A percentile compares a stretch with the other conserved stretches of the same genome.
Evolutionary conservation across 148 eudicot genomes (phyloP).

Genomic region (Chenopodium suecicum): DNA sequence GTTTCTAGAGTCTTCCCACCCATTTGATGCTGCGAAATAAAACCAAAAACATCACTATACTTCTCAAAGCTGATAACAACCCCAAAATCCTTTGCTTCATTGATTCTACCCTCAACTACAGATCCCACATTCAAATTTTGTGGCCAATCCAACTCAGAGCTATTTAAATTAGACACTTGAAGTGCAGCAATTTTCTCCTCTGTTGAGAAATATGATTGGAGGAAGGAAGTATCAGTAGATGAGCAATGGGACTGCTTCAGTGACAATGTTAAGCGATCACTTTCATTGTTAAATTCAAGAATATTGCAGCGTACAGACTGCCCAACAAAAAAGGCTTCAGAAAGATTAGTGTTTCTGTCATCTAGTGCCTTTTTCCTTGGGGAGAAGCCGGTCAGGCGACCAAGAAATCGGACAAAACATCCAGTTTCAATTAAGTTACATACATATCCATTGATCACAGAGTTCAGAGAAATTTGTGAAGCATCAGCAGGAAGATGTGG

Average conservation of each 20-base stretch:
- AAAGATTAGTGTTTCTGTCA: slow-evolving; percentile 53
- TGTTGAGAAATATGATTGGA: slow-evolving; percentile 70
- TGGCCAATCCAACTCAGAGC: slow-evolving; percentile 49
- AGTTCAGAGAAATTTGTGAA: slow-evolving; percentile 49
- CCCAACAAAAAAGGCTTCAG: slow-evolving; percentile 73
- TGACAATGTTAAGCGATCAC: slow-evolving; percentile 67
- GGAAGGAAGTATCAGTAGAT: slow-evolving; percentile 75
- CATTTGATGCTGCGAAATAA: slow-evolving; percentile 72
- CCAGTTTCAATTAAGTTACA: slow-evolving; percentile 91
- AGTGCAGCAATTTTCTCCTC: slow-evolving; percentile 82
- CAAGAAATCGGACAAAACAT: slow-evolving; percentile 88
- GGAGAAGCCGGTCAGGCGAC: slow-evolving; percentile 88
- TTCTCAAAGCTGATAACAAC: slow-evolving; percentile 69
- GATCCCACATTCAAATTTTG: slow-evolving; percentile 52
- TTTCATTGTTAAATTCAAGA: slow-evolving; percentile 55
- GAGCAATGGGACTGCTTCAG: slow-evolving; percentile 84
- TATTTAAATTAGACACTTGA: slow-evolving; percentile 45
- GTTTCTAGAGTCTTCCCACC: slow-evolving; percentile 50
- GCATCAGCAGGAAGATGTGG: slow-evolving; percentile 64
- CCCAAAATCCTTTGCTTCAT: slow-evolving; percentile 73
- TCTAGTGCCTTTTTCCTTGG: slow-evolving; percentile 83
- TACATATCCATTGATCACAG: slow-evolving; percentile 78
- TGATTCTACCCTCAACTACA: slow-evolving; percentile 60
- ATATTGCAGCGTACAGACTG: slow-evolving; percentile 86
- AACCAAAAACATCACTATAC: slow-evolving; percentile 66